Evolutionary conservation across 108 stramenopile species (phyloP), one percentile per base, ranked within the genome.

Genomic region (Aurantiochytrium sp.): DNA sequence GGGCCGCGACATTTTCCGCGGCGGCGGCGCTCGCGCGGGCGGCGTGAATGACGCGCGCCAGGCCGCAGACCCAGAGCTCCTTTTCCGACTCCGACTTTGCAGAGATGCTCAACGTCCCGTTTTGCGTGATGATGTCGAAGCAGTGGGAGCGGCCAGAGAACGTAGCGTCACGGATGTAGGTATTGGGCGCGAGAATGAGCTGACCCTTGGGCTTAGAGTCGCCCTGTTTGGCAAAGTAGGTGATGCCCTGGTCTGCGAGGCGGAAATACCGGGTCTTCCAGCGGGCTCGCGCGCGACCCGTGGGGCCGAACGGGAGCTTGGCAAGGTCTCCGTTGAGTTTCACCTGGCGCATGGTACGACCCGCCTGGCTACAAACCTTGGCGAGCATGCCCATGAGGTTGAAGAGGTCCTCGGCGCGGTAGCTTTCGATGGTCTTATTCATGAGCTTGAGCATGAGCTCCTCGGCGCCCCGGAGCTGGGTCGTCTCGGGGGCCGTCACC

Each of bases 61-160:
- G 2, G 10, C 73, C 73, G 73, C 73, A 81, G n/a, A 81, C 73
- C 73, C 73, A 81, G 39, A 81, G 73, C 45, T 81, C 73, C 73
- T 81, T 81, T 48, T 81, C 73, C 6, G 73, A 41, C n/a, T 41
- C 45, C 15, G 42, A 48, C 42, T 41, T 12, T 12, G 42, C 39
- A 12, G 73, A 41, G 24, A 81, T 81, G 45, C 73, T 48, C 6
- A 81, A 24, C 12, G 73, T 81, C 0, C 73, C 73, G 32, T 81
- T 81, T 6, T 24, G 73, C 12, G 73, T 81, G 42, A 81, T 48
- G 39, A 81, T 48, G 45, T 81, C 73, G 32, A 81, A 81, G 45
- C 73, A 81, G 4, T 81, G 39, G 0, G 39, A 27, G n/a, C 45
- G 39, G 15, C 73, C 73, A 12, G 73, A 22, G 30, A 81, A 81